These are phyloP conservation scores for Globisporangium irregulare DNA, from an alignment of 352 stramenopile species.

Conservation along the genomic window DNA sequence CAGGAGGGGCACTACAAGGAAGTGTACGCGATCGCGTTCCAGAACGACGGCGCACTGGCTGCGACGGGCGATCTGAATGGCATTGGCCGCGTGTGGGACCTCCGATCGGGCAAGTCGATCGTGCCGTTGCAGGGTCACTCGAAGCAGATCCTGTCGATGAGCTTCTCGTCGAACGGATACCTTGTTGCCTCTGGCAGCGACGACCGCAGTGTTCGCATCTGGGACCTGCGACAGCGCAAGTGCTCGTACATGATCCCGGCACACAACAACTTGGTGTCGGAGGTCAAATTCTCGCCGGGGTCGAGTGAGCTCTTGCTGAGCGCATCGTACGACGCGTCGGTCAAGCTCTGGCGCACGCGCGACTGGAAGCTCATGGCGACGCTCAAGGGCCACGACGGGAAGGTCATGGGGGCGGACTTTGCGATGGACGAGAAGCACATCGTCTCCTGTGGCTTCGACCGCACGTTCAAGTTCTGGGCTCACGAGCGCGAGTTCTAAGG, in stretches of 20 bases:
- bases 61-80: constrained; percentile 94
- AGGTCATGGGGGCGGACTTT: constrained; percentile 94
- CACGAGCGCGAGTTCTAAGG: constrained; percentile 87
- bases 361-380: constrained; percentile 91
- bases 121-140: constrained; percentile 91
- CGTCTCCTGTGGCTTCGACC: constrained; percentile 88
- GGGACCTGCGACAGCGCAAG: constrained; percentile 93
- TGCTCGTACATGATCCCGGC: constrained; percentile 92
- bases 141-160: constrained; percentile 92
- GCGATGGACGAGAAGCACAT: constrained; percentile 86
- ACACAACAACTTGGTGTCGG: constrained; percentile 93
- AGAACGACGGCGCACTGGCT: constrained; percentile 92
- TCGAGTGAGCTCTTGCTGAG: constrained; percentile 89
- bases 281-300: constrained; percentile 83
- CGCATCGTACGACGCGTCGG: constrained; percentile 92
- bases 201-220: constrained; percentile 95
- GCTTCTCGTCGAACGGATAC: constrained; percentile 94
- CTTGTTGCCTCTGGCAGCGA: constrained; percentile 93
- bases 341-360: constrained; percentile 93
- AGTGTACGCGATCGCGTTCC: constrained; percentile 95
- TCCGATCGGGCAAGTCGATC: constrained; percentile 93
- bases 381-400: constrained; percentile 92
- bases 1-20: constrained; percentile 97
- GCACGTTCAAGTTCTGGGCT: constrained; percentile 92
- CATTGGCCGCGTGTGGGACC: constrained; percentile 94